These are phyloP conservation scores for Yamadazyma dushanensis DNA, from an alignment of 1,139 yeast species.

Conservation along the genomic window DNA sequence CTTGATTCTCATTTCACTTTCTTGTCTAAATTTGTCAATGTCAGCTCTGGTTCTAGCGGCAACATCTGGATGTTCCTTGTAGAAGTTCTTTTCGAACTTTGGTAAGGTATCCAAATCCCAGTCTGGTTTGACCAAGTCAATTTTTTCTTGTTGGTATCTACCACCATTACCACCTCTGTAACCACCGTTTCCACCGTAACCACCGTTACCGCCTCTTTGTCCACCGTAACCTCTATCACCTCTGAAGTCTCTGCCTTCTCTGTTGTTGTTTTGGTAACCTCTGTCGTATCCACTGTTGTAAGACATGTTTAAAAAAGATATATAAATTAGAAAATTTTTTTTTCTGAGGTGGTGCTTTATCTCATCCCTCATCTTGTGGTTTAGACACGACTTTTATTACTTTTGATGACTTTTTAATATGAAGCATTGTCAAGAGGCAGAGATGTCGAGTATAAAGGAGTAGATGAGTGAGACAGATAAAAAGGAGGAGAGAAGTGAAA, in stretches of 20 bases:
- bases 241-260: conserved; percentile 10
- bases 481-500: not conserved
- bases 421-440: not conserved
- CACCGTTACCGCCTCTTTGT: conserved; percentile 10
- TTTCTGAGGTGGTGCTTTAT: not conserved
- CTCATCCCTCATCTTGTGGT: not conserved
- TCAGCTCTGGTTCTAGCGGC: conserved; percentile 73
- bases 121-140: conserved; percentile 64
- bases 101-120: conserved; percentile 82
- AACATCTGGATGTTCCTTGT: conserved; percentile 80
- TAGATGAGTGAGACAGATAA: conserved; percentile 3
- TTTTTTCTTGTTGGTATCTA: conserved; percentile 41
- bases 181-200: conserved; percentile 12
- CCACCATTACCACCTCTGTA: conserved; percentile 30
- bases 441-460: conserved; percentile 4
- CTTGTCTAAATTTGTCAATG: conserved; percentile 71
- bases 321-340: conserved; percentile 1
- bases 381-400: not conserved
- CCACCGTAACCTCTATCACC: conserved; percentile 29
- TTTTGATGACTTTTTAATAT: not conserved
- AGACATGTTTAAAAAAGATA: conserved; percentile 14
- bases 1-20: conserved; percentile 78
- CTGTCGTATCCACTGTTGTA: conserved; percentile 10
- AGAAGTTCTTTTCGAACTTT: conserved; percentile 92
- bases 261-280: conserved; percentile 10